Evolutionary conservation across 2,329 filamentous ascomycete genomes (phyloP), one percentile per base, ranked within the genome.

Genomic region (Aspergillus pseudoterreus): DNA sequence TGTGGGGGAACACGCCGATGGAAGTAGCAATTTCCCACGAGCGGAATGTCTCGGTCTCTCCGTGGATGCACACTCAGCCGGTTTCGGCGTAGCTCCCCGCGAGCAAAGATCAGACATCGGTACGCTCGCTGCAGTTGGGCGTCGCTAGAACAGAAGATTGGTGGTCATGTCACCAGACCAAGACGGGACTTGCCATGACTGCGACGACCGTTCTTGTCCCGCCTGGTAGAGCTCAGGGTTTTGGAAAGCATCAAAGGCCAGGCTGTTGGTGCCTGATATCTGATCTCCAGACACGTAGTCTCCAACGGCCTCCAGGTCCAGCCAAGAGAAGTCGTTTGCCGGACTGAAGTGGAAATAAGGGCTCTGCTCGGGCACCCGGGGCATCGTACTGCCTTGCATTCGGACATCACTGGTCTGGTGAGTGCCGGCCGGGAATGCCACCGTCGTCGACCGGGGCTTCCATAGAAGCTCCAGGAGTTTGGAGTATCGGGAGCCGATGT

Each of bases 401-500:
- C 58, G 56, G 53, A 61, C 63, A 55, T 64, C 70, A 55, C 56
- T 69, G 57, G 50, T 69, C 45, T 53, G 66, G 43, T 56, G 67
- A 47, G 62, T 64, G 41, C 60, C 61, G 45, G 58, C 51, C 15
- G 67, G 56, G 24, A 63, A 54, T 11, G 54, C 46, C 19, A 54
- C 51, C 49, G 69, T 54, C 54, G 67, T 63, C 6, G 61, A 43
- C 51, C 70, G 71, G 9, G 69, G 78, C 27, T 80, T 74, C 83
- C 83, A 86, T 2, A 86, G 67, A 14, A 85, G 72, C 41, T 82
- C 78, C 0, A 86, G 71, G 1, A 85, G 78, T 15, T 80, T 75
- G 4, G 83, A 80, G 57, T 86, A 86, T 12, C 83, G 77, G 15
- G 80, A 78, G 1, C 82, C 83, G 17, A 85, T 78, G 54, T 84